Evolutionary conservation across 2,329 filamentous ascomycete species (phyloP), one percentile per base, ranked within the genome.

Genomic region (Chaetomiaceae sp.): DNA sequence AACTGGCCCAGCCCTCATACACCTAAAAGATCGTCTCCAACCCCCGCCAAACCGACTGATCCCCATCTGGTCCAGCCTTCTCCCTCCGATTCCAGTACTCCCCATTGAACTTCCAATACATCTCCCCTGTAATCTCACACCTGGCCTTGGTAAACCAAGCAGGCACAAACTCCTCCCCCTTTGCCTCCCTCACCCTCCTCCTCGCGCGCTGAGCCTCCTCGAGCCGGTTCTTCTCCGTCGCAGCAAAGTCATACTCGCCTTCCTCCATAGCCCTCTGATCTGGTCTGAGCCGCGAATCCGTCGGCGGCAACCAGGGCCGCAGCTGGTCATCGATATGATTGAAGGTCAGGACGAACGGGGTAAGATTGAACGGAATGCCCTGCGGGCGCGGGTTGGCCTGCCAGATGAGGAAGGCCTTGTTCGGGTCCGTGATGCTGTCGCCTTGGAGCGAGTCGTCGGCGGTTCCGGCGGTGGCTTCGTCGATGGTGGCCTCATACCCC

Each of bases 251-350:
- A 66, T 99, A 99, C 70, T 91, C 83, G n/a, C 92, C 94, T 57
- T 97, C 91, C 69, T 99, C 94, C 94, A 99, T 99, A 2, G 94
- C 94, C 10, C 94, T 81, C 73, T 99, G 94, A 69, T 99, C 94
- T 0, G 94, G 92, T 27, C 94, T 80, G 29, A 96, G 76, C n/a
- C 94, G 80, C 1, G 92, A 95, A 69, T 99, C 94, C 0, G 94
- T 99, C 0, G 94, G 94, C 33, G 94, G 88, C 14, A 99, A 74
- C 72, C 86, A 83, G 4, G 86, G 81, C 47, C 73, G 75, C 16
- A 99, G 77, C n/a, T 81, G 76, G n/a, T 95, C 89, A 49, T 92
- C 87, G 45, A 96, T 78, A 60, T 91, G 89, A 71, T 99, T 99
- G 59, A 99, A 86, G 0, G 91, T 95, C 54, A 99, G 79, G 13